Evolutionary conservation across 2,329 filamentous ascomycete species (phyloP).

Genomic region (Fusarium duplospermum): DNA sequence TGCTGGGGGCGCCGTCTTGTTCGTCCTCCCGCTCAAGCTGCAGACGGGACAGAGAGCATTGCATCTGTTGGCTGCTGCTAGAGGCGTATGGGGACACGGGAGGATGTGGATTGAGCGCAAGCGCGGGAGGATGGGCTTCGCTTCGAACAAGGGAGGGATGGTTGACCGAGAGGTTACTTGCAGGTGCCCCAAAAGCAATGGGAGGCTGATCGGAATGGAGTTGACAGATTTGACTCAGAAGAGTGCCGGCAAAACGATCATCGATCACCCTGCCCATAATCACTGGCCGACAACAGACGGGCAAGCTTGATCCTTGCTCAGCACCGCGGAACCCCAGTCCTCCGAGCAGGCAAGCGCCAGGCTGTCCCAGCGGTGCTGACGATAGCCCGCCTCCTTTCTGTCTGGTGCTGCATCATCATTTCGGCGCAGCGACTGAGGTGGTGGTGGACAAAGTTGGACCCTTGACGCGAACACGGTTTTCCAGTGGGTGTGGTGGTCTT

Average conservation of each 20-base stretch:
- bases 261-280: constrained; percentile 33
- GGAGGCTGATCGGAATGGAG: constrained; percentile 40
- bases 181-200: constrained; percentile 39
- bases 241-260: constrained; percentile 40
- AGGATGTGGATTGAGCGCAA: constrained; percentile 7
- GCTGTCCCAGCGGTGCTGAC: constrained; percentile 33
- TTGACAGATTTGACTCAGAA: constrained; percentile 47
- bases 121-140: constrained; percentile 16
- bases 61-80: neutral
- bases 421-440: constrained; percentile 32
- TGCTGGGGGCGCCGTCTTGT: neutral
- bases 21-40: neutral
- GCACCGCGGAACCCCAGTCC: constrained; percentile 32
- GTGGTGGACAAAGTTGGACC: constrained; percentile 40
- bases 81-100: constrained; percentile 5
- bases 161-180: constrained; percentile 34
- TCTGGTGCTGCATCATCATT: constrained; percentile 21
- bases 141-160: constrained; percentile 16
- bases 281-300: constrained; percentile 17
- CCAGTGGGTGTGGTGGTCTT: constrained; percentile 16
- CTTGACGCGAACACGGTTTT: constrained; percentile 28
- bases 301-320: constrained; percentile 38
- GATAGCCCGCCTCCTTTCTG: constrained; percentile 18
- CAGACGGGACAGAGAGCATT: constrained; percentile 14
- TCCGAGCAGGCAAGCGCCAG: constrained; percentile 29